Conservation (phyloP, 805 yeast species). For the Ogataea neopini region DNA sequence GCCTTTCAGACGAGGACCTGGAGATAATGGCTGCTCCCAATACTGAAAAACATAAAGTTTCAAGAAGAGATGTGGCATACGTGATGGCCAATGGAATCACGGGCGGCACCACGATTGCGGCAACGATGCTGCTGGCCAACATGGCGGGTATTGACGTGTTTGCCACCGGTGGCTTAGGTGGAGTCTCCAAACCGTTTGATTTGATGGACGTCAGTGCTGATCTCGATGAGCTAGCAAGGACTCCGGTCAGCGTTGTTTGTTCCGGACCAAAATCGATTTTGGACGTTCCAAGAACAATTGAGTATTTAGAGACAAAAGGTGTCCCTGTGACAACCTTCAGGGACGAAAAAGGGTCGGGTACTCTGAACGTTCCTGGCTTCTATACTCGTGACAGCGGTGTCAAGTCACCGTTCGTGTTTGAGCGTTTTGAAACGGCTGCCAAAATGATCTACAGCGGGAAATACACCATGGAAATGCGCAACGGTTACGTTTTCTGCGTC, state of each 20-base stretch:
- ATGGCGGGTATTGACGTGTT: slow-evolving; percentile 78
- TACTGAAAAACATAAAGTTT: slow-evolving; percentile 55
- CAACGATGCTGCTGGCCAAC: slow-evolving; percentile 80
- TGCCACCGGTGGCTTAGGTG: slow-evolving; percentile 94
- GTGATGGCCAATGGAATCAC: slow-evolving; percentile 61
- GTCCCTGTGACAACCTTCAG: slow-evolving; percentile 71
- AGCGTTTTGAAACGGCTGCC: slow-evolving; percentile 61
- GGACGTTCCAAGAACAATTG: slow-evolving; percentile 80
- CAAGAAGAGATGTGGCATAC: slow-evolving; percentile 76
- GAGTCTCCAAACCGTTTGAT: slow-evolving; percentile 82
- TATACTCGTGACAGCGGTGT: slow-evolving; percentile 77
- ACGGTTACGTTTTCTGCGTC: slow-evolving; percentile 78
- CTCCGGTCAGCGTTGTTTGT: slow-evolving; percentile 88
- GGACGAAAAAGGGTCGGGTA: slow-evolving; percentile 46
- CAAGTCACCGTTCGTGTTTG: slow-evolving; percentile 64
- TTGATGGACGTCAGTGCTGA: slow-evolving; percentile 83
- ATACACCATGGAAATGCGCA: slow-evolving; percentile 47
- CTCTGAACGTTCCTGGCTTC: slow-evolving; percentile 72
- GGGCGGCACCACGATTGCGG: slow-evolving; percentile 91
- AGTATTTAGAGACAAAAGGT: slow-evolving; percentile 87
- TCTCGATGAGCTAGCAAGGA: slow-evolving; percentile 77
- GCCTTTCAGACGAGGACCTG: slow-evolving; percentile 52
- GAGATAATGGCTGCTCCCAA: slow-evolving; percentile 46
- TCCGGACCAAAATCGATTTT: slow-evolving; percentile 88
- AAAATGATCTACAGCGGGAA: slow-evolving; percentile 50